Base-by-base conservation (phyloP, 257 asterid genomes). In the Solanum verrucosum region DNA sequence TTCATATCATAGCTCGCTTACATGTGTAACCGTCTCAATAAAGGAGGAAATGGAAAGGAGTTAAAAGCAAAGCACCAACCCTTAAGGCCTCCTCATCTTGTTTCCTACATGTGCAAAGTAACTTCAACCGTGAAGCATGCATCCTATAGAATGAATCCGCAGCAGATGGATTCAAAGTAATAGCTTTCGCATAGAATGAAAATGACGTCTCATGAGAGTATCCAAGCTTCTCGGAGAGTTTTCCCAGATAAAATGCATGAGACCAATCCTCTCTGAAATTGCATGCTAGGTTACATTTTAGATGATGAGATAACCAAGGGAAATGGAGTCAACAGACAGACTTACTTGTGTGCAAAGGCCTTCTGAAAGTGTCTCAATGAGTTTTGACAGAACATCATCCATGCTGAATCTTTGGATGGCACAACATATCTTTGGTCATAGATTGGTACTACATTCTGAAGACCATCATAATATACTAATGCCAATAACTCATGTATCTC, bases 401-500 rank as follows among this genome's bases (percentile, higher is more conserved):
- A 97, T 27, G 90, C 90, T 46, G 91, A 94, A 91, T 94, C 98
- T 90, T 92, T 95, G 84, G 92, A 84, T 86, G 99, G 98, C 67
- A 91, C 88, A 73, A 92, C 91, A 34, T 92, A 92, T 91, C 99
- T 94, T 89, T 96, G 99, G 92, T 97, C 99, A 91, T 96, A 96
- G 89, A 97, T 92, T 87, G 99, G 99, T 74, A 95, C 99, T 83
- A 97, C 99, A 88, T 97, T 97, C 93, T 97, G 99, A 91, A 96
- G 90, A 83, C 99, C 98, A 91, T 96, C 99, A 91, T 97, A 95
- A 91, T 96, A 97, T 78, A 97, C 99, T 84, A 97, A 87, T 73
- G 99, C 99, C 93, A 97, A 91, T 90, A 96, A 89, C 94, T 96
- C 99, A 34, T 97, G 99, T 91, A 97, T 96, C 95, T 97, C 99